Evolutionary conservation across 345 rosid genomes (phyloP), one percentile per base, ranked within the genome.

Genomic region (Rhodomyrtus tomentosa): DNA sequence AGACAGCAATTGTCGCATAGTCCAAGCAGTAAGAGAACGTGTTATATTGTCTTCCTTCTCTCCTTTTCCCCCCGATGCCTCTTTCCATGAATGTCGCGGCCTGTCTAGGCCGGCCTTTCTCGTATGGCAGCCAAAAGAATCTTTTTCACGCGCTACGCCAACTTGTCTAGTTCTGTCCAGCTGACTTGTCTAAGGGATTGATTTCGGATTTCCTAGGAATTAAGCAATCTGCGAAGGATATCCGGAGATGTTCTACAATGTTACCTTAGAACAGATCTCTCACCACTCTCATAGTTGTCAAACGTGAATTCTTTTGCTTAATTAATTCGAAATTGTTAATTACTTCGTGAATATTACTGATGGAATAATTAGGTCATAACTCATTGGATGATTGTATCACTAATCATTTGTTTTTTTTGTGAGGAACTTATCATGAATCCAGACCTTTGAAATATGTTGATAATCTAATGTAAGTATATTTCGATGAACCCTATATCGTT

Each of bases 1-100:
- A 88, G 89, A 83, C 84, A n/a, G 83, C 83, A 80, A n/a, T 32
- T 85, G 13, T 45, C 50, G 79, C 36, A 68, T 81, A 50, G 11
- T 18, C 79, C 79, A 68, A 68, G 79, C 79, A 68, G 74, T 8
- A 68, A 18, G 79, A 68, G 45, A 36, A 20, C 79, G 42, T 62
- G 74, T 36, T 18, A 45, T 36, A 20, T 8, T 68, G 45, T 36
- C 79, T 68, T 68, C 24, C 13, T 36, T 36, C 79, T 18, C 76
- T 68, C 36, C 45, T 22, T 36, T 68, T 36, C 2, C 45, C 45
- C 20, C 55, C 55, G 1, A 24, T 18, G 20, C 24, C 79, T 9
- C 38, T 24, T 68, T 36, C 79, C 79, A 68, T 68, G 25, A 4
- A 18, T 68, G 76, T 18, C 5, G 13, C 25, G 45, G 76, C 45